Evolutionary conservation across 352 stramenopile species (phyloP).

Genomic region (Phytopythium cucurbitacearum): DNA sequence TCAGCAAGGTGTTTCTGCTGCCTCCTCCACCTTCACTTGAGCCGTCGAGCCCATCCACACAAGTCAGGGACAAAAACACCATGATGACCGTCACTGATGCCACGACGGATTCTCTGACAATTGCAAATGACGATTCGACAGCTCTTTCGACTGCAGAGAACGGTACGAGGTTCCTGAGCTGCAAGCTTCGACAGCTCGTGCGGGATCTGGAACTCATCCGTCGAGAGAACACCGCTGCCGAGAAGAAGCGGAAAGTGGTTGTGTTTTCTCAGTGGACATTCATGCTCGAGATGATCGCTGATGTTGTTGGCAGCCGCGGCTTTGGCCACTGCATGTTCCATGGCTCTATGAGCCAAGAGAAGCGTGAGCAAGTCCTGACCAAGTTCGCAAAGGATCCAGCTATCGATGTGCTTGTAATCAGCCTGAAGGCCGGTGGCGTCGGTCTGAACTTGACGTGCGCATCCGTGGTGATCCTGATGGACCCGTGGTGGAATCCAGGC

Average conservation of each 20-base stretch:
- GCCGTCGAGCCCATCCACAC: slow-evolving; percentile 8
- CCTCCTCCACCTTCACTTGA: slow-evolving; percentile 9
- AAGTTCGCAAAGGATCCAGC: slow-evolving; percentile 53
- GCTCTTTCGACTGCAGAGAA: slow-evolving; percentile 4
- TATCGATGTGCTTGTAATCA: slow-evolving; percentile 82
- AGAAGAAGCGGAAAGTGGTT: slow-evolving; percentile 69
- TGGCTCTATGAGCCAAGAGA: slow-evolving; percentile 61
- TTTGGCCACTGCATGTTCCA: slow-evolving; percentile 72
- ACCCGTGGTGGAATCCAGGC: slow-evolving; percentile 93
- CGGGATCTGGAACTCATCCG: slow-evolving; percentile 60
- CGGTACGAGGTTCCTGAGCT: slow-evolving; percentile 46
- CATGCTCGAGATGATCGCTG: slow-evolving; percentile 83
- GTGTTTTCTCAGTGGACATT: slow-evolving; percentile 90
- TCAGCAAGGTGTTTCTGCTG: slow-evolving; percentile 54
- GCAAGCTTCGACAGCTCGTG: slow-evolving; percentile 66
- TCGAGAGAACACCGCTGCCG: slow-evolving; percentile 31
- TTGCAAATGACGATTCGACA: background rate
- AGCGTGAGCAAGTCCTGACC: slow-evolving; percentile 63
- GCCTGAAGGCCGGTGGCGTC: slow-evolving; percentile 85
- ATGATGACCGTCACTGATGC: background rate
- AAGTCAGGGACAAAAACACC: slow-evolving; percentile 1
- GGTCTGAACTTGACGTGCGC: slow-evolving; percentile 90
- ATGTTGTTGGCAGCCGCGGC: slow-evolving; percentile 37
- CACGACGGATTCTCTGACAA: background rate
- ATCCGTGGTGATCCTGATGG: slow-evolving; percentile 86